Base-by-base conservation (phyloP, 345 rosid genomes). In the Turritis glabra region DNA sequence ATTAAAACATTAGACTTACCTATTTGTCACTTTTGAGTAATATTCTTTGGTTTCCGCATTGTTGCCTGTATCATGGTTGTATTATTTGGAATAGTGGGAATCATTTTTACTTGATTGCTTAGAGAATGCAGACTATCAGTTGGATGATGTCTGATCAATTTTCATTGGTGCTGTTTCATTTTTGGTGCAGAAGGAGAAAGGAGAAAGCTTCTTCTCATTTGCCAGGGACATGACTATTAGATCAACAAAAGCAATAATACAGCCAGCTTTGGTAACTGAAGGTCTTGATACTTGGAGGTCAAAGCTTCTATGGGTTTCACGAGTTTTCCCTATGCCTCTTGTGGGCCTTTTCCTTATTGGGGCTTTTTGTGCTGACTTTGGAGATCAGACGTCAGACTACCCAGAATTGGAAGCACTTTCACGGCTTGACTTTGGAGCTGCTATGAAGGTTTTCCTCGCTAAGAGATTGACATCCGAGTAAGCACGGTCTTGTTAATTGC, bases 241-340 rank as follows among this genome's bases (percentile, higher is more conserved):
- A 83, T 90, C 99, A 43, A 87, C 96, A 1, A 90, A 91, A 85
- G 97, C 97, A 53, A 81, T 94, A 43, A 68, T 91, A 70, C 87
- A 88, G 27, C 80, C 89, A 12, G 61, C 84, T 73, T 80, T 85
- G 37, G 69, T 73, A 52, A 91, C 92, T 3, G 85, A 88, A 70
- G 88, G 84, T 81, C 95, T 82, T 59, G 93, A 80, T 77, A 87
- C 96, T 51, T 90, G 87, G 97, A 86, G 86, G 80, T 95, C 97
- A 13, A 91, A 89, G 78, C 97, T 95, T 80, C 83, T 90, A 7
- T 95, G 97, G 99, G 92, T 93, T 41, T 91, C 99, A 25, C 84
- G 97, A 47, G 97, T 86, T 18, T 88, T 95, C 30, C 96, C 99
- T 4, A 95, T 91, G 99, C 99, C 99, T 60, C 99, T 95, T 50